Evolutionary conservation across 208 protist genomes (phyloP).

Genomic region (Acanthamoeba healyi): DNA sequence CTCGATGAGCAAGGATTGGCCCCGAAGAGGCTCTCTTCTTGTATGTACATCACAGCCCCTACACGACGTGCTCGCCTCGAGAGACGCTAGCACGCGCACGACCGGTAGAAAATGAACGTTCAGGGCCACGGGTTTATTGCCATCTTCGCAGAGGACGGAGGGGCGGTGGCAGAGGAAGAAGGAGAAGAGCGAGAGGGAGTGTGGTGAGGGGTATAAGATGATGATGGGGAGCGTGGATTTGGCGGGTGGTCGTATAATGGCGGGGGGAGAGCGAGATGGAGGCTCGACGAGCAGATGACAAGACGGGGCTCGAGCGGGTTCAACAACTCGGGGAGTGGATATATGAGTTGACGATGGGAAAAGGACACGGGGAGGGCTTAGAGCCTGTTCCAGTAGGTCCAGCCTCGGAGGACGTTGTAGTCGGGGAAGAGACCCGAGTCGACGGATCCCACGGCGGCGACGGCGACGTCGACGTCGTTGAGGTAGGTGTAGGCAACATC

Average conservation of each 20-base stretch:
- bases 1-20: too few species aligned
- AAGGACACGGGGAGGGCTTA: not conserved
- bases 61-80: too few species aligned
- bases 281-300: too few species aligned
- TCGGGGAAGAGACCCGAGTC: conserved; percentile 81
- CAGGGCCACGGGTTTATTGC: not conserved
- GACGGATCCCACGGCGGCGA: conserved; percentile 81
- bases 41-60: too few species aligned
- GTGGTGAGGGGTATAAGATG: not conserved
- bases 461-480: conserved; percentile 83
- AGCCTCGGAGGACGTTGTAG: conserved; percentile 85
- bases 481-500: conserved; percentile 85
- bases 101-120: too few species aligned
- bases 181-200: not conserved
- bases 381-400: conserved; percentile 80
- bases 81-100: too few species aligned
- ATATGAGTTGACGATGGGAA: too few species aligned
- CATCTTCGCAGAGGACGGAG: not conserved
- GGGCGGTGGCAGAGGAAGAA: not conserved
- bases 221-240: not conserved
- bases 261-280: too few species aligned
- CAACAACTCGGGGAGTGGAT: too few species aligned
- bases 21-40: too few species aligned
- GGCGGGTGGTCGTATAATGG: not conserved
- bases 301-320: not conserved